Evolutionary conservation across 2,329 filamentous ascomycete species (phyloP), one percentile per base, ranked within the genome.

Genomic region (Penicillium sp.): DNA sequence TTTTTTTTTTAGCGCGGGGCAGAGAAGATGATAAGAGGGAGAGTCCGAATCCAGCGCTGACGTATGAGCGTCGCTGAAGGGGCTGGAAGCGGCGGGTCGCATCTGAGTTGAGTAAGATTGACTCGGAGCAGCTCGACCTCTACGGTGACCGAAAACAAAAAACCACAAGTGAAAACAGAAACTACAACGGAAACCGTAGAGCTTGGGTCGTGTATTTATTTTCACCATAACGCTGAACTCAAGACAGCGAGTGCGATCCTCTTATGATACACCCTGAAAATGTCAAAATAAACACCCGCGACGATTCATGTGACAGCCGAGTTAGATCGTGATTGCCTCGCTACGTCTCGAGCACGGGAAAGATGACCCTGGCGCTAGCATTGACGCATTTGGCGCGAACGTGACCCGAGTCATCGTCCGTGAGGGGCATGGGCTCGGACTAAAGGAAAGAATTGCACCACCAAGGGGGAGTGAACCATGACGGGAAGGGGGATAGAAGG

Each of bases 41-140:
- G 50, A 50, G 48, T 53, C 48, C 53, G 48, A 7, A 8, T 4
- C 40, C 45, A 52, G 51, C 51, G 56, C 56, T 60, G 57, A 60
- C 57, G 57, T 60, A 60, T 57, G 47, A 32, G 41, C 44, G 53
- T 45, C 48, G 52, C 36, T 50, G 55, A 53, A 54, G 54, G 56
- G 54, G 54, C 18, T 53, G 52, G 45, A 29, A 56, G 48, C 49
- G 56, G 56, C 55, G 51, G 45, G 36, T 52, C 50, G 50, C 52
- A 51, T 50, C 29, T 32, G 29, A 32, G 29, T 11, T 32, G 24
- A 43, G 37, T 51, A 58, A 54, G 54, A 47, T 56, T 32, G 29
- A 11, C 7, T 32, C 11, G 8, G 29, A 11, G 11, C 8, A 32
- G 8, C 11, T 32, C 8, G 11, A 32, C 8, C 5, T 32, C 29